Base-by-base conservation (phyloP, 805 yeast species). In the Wickerhamiella allomyrinae region DNA sequence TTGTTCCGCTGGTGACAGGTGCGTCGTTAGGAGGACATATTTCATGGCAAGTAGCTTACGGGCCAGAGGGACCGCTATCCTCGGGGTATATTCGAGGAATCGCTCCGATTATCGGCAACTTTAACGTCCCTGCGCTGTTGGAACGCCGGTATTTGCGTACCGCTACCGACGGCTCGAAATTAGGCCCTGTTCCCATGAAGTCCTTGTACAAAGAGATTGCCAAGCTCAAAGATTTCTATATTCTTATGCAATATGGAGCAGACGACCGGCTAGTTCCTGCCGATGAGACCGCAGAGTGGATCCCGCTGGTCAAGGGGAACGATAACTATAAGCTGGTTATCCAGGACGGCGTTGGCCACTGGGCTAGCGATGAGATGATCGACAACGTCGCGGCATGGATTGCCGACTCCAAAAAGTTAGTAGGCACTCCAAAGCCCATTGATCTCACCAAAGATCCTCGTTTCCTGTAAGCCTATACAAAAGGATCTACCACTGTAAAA, bases 1-100 rank as follows among this genome's bases (percentile, higher is more conserved):
- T 42, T n/a, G 23, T 29, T 15, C 36, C 44, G 13, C 62, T 69
- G 34, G 55, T 71, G 22, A 50, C 66, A 10, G 82, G 81, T 1
- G 62, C 62, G 33, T 73, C 79, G 0, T 60, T 74, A 36, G 79
- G 80, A 2, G 81, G 74, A 0, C 79, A 76, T 54, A 61, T 68
- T n/a, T 61, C 68, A 23, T 71, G 72, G 61, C 57, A 55, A 68
- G 49, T 65, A 57, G 55, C 74, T 64, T 17, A 51, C 57, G 38
- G 46, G 60, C 63, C 49, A 68, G 72, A 3, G 54, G 62, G 40
- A 65, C 68, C 14, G 40, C 10, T 55, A 58, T 13, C 61, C 62
- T 22, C 45, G 33, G 24, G 40, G 41, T 22, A 40, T 37, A 20
- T 41, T 29, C n/a, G 15, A 7, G 57, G 55, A 2, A 61, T 69